Evolutionary conservation across 139 green algal genomes (phyloP).

Genomic region (Chlorella sp.): DNA sequence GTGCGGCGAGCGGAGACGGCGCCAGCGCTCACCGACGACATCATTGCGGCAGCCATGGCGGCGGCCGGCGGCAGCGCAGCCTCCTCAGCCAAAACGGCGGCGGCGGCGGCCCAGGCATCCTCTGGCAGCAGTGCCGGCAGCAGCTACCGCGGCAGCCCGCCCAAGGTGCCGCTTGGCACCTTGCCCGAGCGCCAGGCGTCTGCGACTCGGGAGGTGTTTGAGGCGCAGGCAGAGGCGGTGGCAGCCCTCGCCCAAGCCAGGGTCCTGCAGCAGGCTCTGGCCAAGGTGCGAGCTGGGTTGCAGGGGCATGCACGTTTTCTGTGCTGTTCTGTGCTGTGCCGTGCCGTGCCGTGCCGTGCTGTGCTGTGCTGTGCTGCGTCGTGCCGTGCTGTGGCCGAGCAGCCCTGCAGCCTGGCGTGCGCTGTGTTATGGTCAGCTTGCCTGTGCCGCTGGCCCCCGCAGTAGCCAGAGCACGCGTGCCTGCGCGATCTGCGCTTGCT

Average conservation of each 20-base stretch:
- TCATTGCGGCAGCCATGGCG: neutral
- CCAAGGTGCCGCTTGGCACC: neutral
- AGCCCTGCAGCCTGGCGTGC: neutral
- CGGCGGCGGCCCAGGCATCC: neutral
- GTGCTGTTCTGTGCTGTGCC: neutral
- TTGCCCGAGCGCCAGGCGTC: neutral
- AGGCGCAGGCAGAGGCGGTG: slow-evolving; percentile 21
- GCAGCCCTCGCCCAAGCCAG: neutral
- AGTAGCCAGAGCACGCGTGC: too few species aligned
- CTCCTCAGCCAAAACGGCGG: neutral
- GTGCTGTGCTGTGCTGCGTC: neutral
- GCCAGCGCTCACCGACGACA: neutral
- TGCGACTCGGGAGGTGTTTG: neutral
- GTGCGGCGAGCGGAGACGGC: neutral
- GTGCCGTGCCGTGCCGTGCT: neutral
- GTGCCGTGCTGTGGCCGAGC: neutral
- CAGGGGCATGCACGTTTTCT: too few species aligned
- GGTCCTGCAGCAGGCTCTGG: slow-evolving; percentile 23
- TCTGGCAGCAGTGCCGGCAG: neutral
- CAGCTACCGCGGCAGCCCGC: neutral
- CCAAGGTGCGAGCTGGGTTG: neutral
- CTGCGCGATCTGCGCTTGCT: too few species aligned
- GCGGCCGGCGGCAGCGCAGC: neutral
- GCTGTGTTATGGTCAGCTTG: neutral
- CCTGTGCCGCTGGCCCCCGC: too few species aligned